phyloP scores from a whole-genome alignment of 352 stramenopile species.

The Pythium biforme region DNA sequence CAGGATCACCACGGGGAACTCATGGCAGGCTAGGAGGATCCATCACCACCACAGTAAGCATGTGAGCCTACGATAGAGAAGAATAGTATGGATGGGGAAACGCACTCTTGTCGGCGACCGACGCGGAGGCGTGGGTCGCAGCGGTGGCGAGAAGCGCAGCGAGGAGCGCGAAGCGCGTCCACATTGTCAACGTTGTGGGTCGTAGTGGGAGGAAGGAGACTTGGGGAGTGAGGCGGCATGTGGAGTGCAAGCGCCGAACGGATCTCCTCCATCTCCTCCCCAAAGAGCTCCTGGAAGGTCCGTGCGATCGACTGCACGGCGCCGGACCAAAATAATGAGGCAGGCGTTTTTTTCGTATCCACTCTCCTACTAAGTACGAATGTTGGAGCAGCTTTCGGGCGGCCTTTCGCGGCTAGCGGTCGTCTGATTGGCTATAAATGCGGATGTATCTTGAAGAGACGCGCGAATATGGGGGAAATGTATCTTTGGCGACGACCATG shows the following conservation, averaged over 20 bases:
- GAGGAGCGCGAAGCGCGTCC: slow-evolving; percentile 26
- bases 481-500: slow-evolving; percentile 2
- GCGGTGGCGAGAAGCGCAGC: slow-evolving; percentile 14
- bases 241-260: too few species aligned
- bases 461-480: too few species aligned
- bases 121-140: background rate
- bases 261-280: too few species aligned
- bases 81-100: background rate
- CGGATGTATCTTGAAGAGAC: slow-evolving; percentile 7
- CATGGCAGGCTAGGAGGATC: slow-evolving; percentile 48
- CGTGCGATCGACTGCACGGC: too few species aligned
- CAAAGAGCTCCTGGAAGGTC: background rate
- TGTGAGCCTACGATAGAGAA: background rate
- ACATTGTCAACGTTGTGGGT: slow-evolving; percentile 11
- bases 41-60: background rate
- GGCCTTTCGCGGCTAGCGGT: background rate
- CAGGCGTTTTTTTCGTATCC: slow-evolving; percentile 3
- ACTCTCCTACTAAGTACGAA: slow-evolving; percentile 1
- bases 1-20: slow-evolving; percentile 67
- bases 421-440: slow-evolving; percentile 23
- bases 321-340: too few species aligned
- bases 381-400: slow-evolving; percentile 1
- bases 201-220: background rate
- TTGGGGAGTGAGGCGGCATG: slow-evolving; percentile 21
- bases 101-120: slow-evolving; percentile 15